Percentiles rank a stretch among this genome's conserved stretches.
phyloP scores from a whole-genome alignment of 768 basidiomycete species.

The Rickenella mellea region DNA sequence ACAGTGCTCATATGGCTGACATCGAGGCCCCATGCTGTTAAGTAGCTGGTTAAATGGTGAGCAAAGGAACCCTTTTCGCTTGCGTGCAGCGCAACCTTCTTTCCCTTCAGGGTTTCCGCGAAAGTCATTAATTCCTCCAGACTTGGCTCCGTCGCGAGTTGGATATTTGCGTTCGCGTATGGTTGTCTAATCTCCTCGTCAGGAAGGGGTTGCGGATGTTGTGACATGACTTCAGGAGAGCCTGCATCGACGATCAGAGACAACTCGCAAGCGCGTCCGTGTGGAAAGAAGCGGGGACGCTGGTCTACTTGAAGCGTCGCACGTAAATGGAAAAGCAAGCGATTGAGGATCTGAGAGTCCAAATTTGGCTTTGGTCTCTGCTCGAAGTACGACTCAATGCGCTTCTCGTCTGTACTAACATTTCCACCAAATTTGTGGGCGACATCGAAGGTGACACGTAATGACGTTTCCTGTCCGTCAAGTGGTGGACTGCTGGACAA shows the following conservation, averaged over 20 bases:
- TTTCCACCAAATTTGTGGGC: slow-evolving; percentile 44
- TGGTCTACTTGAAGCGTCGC: slow-evolving; percentile 32
- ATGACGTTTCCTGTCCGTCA: slow-evolving; percentile 30
- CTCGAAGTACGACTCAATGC: slow-evolving; percentile 9
- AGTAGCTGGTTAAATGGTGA: slow-evolving; percentile 84
- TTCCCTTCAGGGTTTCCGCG: slow-evolving; percentile 74
- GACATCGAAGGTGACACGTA: slow-evolving; percentile 51
- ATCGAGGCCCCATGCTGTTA: slow-evolving; percentile 94
- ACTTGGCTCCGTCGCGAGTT: slow-evolving; percentile 61
- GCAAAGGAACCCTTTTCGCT: slow-evolving; percentile 84
- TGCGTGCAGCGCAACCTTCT: slow-evolving; percentile 77
- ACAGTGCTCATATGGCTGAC: slow-evolving; percentile 66
- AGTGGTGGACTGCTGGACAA: slow-evolving; percentile 15
- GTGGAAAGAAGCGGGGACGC: slow-evolving; percentile 28
- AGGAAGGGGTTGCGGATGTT: slow-evolving; percentile 27
- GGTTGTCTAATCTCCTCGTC: slow-evolving; percentile 25
- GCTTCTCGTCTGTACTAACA: too few species aligned
- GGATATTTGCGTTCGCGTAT: slow-evolving; percentile 25
- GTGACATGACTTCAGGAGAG: slow-evolving; percentile 31
- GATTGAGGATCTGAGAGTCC: slow-evolving; percentile 44
- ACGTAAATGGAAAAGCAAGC: slow-evolving; percentile 49
- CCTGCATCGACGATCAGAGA: slow-evolving; percentile 56
- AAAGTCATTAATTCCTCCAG: slow-evolving; percentile 72
- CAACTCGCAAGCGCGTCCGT: slow-evolving; percentile 58
- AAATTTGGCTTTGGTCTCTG: slow-evolving; percentile 32